These are phyloP conservation scores for Trichoderma afroharzianum DNA, from an alignment of 2,329 filamentous ascomycete species.

Conservation along the genomic window DNA sequence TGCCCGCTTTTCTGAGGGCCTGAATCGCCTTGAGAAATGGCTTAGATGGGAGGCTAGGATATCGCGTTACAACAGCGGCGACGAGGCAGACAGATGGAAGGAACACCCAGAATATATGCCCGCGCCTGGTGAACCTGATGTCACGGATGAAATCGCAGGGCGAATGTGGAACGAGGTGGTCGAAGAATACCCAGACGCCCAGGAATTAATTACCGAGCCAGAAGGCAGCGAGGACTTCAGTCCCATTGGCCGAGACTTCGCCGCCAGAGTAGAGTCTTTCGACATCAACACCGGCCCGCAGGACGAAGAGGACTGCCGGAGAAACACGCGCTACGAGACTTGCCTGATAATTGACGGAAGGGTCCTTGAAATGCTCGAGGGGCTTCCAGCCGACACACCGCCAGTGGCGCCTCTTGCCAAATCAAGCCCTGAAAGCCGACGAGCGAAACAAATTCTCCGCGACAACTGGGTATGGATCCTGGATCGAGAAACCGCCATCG, in stretches of 20 bases:
- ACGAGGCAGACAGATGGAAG: background rate
- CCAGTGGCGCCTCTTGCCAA: background rate
- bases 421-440: background rate
- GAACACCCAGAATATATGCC: background rate
- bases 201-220: background rate
- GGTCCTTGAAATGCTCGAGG: background rate
- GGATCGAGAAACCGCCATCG: background rate
- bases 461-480: background rate
- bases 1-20: background rate
- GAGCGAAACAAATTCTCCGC: background rate
- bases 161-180: background rate
- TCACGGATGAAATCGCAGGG: background rate
- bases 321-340: background rate
- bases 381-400: background rate
- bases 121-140: background rate
- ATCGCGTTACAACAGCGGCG: background rate
- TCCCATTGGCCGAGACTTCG: background rate
- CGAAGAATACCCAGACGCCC: background rate
- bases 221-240: background rate
- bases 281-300: background rate
- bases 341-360: background rate
- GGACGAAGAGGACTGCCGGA: background rate
- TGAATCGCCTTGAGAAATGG: background rate
- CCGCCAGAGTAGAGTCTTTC: background rate
- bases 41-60: background rate